A percentile compares a stretch with the other conserved stretches of the same genome.
phyloP scores from a whole-genome alignment of 495 filamentous ascomycete genomes.

The Lasiosphaeria miniovina region DNA sequence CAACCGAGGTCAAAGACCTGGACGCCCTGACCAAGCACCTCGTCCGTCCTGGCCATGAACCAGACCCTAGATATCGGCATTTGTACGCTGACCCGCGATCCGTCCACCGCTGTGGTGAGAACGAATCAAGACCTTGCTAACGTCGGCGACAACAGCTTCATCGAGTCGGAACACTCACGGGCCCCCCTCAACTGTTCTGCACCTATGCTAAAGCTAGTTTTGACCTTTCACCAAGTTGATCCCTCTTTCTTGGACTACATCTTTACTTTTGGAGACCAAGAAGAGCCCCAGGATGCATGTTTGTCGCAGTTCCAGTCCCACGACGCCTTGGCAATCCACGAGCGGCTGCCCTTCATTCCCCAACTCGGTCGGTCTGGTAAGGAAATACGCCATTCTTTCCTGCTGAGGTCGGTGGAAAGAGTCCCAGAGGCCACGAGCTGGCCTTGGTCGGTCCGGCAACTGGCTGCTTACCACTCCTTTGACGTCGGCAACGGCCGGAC shows the following conservation, averaged over 20 bases:
- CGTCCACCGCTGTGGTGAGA: not conserved
- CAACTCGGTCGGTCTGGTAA: conserved; percentile 40
- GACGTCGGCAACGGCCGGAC: conserved; percentile 35
- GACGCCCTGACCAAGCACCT: not conserved
- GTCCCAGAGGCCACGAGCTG: conserved; percentile 17
- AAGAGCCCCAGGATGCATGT: conserved; percentile 12
- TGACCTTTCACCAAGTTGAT: conserved; percentile 43
- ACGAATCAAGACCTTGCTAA: not conserved
- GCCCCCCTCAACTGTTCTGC: conserved; percentile 25
- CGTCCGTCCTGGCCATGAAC: not conserved
- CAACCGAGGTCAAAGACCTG: not conserved
- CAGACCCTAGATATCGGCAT: not conserved
- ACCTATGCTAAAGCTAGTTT: conserved; percentile 30
- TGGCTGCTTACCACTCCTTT: conserved; percentile 41
- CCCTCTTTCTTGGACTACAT: conserved; percentile 42
- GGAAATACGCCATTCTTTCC: conserved; percentile 38
- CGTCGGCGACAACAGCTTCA: conserved; percentile 24
- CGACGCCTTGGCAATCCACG: conserved; percentile 11
- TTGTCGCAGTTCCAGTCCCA: conserved; percentile 27
- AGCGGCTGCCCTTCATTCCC: conserved; percentile 19
- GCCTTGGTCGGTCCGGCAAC: conserved; percentile 43
- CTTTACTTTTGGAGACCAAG: conserved; percentile 40
- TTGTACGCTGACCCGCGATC: not conserved
- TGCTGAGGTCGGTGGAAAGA: conserved; percentile 41
- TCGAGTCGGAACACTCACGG: conserved; percentile 31